phyloP scores from a whole-genome alignment of 352 stramenopile species.

The Pythium aquatile region DNA sequence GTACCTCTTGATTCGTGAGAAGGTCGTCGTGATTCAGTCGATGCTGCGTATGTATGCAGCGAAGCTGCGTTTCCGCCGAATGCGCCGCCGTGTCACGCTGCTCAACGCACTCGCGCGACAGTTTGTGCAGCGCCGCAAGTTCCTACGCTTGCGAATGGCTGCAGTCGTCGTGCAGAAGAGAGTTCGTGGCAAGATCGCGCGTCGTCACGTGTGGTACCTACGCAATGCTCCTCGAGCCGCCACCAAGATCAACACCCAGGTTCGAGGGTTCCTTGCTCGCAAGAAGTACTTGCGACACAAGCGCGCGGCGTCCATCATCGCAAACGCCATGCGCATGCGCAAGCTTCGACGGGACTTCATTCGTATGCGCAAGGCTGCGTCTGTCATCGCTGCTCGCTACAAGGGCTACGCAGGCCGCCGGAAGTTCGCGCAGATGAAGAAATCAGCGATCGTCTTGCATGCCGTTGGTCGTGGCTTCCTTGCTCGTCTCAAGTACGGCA shows the following conservation, averaged over 20 bases:
- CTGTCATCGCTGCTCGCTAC: conserved; percentile 71
- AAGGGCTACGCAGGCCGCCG: conserved; percentile 62
- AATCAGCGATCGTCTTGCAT: conserved; percentile 73
- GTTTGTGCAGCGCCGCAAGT: conserved; percentile 76
- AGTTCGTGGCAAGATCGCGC: conserved; percentile 67
- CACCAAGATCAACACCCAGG: conserved; percentile 78
- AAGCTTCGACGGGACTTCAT: conserved; percentile 65
- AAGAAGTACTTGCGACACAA: conserved; percentile 69
- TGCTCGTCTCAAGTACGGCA: conserved; percentile 83
- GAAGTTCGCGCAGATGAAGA: conserved; percentile 70
- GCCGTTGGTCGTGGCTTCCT: conserved; percentile 76
- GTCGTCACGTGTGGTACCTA: conserved; percentile 67
- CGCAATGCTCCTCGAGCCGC: conserved; percentile 70
- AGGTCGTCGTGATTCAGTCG: conserved; percentile 68
- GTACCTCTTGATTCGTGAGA: conserved; percentile 56
- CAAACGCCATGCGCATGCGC: conserved; percentile 70
- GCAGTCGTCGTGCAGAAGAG: conserved; percentile 73
- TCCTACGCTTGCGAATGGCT: conserved; percentile 55
- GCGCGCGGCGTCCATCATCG: conserved; percentile 63
- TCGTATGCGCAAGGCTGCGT: conserved; percentile 55
- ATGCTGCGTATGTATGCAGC: conserved; percentile 69
- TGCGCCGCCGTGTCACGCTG: conserved; percentile 56
- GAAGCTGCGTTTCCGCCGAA: conserved; percentile 47
- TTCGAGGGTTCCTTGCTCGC: conserved; percentile 62
- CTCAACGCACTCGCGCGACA: conserved; percentile 71